A percentile compares a stretch with the other conserved stretches of the same genome.
phyloP scores from a whole-genome alignment of 2,329 filamentous ascomycete genomes.

The Dothistroma septosporum region DNA sequence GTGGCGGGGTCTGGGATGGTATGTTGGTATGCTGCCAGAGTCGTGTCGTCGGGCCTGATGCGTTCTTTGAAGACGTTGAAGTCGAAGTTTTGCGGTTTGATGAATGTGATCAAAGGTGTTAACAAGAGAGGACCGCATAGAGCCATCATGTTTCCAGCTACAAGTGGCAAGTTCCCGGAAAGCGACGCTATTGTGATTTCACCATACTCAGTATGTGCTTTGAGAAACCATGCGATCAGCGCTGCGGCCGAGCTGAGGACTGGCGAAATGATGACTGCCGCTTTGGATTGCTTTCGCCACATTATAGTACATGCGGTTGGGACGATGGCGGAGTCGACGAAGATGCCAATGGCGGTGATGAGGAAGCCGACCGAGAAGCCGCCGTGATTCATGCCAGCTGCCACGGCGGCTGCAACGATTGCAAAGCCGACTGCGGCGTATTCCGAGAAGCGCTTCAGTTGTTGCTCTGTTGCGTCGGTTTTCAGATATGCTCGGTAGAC shows the following conservation, averaged over 20 bases:
- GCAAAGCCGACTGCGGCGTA: conserved; percentile 36
- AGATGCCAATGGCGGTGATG: conserved; percentile 25
- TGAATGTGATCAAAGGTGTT: conserved; percentile 56
- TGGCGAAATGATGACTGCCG: conserved; percentile 4
- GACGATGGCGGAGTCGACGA: conserved; percentile 28
- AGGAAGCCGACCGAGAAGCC: conserved; percentile 25
- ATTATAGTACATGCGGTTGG: conserved; percentile 32
- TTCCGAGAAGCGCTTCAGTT: conserved; percentile 36
- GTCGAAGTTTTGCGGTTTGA: conserved; percentile 71
- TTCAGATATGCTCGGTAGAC: conserved; percentile 41
- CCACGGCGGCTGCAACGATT: conserved; percentile 30
- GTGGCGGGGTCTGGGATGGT: not conserved
- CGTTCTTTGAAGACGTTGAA: conserved; percentile 65
- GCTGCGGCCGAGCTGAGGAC: conserved; percentile 56
- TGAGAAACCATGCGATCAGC: conserved; percentile 17
- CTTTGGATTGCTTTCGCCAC: conserved; percentile 29
- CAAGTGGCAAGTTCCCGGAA: conserved; percentile 15
- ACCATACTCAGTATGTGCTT: conserved; percentile 17
- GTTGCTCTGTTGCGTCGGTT: conserved; percentile 30
- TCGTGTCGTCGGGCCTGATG: conserved; percentile 29
- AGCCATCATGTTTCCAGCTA: conserved; percentile 67
- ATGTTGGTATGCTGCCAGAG: not conserved
- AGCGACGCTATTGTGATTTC: conserved; percentile 16
- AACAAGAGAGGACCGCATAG: conserved; percentile 62
- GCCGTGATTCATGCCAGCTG: conserved; percentile 20